Evolutionary conservation across 2,329 filamentous ascomycete species (phyloP).

Genomic region (Aureobasidium mangrovei): DNA sequence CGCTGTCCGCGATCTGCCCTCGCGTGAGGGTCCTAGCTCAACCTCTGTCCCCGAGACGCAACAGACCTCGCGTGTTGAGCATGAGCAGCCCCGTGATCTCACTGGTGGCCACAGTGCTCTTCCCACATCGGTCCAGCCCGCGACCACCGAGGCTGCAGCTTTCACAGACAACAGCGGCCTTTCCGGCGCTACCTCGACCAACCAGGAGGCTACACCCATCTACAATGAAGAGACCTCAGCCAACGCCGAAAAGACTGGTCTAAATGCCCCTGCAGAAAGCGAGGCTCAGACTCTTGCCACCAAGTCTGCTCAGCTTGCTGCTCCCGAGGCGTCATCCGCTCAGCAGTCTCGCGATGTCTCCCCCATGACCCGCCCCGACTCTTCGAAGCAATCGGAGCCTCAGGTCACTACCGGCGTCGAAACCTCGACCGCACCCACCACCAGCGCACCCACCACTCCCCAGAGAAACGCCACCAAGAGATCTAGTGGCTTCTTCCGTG

Average conservation of each 20-base stretch:
- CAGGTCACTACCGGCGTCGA: slow-evolving; percentile 33
- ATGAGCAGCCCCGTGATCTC: slow-evolving; percentile 16
- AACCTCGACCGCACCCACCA: slow-evolving; percentile 23
- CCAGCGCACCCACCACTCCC: slow-evolving; percentile 11
- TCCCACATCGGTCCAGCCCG: not conserved
- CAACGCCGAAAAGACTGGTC: slow-evolving; percentile 18
- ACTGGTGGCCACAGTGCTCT: slow-evolving; percentile 1
- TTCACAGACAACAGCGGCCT: not conserved
- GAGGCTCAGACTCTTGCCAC: slow-evolving; percentile 18
- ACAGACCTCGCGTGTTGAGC: slow-evolving; percentile 19
- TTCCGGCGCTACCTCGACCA: not conserved
- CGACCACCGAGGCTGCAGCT: not conserved
- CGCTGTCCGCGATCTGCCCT: not conserved
- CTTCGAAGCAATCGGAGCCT: slow-evolving; percentile 28
- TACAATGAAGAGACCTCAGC: slow-evolving; percentile 20
- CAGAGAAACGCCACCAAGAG: slow-evolving; percentile 15
- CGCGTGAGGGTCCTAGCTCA: too few species aligned
- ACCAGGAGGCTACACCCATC: not conserved
- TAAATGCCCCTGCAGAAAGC: slow-evolving; percentile 30
- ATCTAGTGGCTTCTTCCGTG: slow-evolving; percentile 14
- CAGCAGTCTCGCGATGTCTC: slow-evolving; percentile 33
- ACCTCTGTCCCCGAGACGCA: not conserved
- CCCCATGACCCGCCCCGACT: slow-evolving; percentile 28
- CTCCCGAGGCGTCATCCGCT: slow-evolving; percentile 19
- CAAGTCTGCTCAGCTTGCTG: slow-evolving; percentile 10